Evolutionary conservation across 75 land plant genomes (phyloP).

Genomic region (Gnetum montanum): DNA sequence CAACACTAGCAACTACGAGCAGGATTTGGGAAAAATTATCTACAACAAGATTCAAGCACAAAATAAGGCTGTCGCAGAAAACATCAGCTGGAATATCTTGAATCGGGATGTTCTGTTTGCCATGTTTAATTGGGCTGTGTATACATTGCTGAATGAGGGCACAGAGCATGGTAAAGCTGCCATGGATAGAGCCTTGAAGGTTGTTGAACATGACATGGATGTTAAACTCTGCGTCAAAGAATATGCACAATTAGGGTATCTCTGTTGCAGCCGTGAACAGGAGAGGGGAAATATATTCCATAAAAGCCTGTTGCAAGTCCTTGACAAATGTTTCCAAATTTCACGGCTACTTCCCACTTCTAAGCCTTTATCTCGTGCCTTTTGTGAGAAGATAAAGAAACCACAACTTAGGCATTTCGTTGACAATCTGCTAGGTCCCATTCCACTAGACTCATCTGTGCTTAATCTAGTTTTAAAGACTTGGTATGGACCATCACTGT

Average conservation of each 20-base stretch:
- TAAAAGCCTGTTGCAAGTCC: conserved; percentile 4
- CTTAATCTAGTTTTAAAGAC: conserved; percentile 52
- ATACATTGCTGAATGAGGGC: conserved; percentile 37
- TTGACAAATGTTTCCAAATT: conserved; percentile 35
- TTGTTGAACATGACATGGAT: conserved; percentile 23
- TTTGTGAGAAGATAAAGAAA: conserved; percentile 37
- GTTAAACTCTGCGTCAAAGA: conserved; percentile 51
- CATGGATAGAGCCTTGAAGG: conserved; percentile 38
- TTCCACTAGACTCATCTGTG: conserved; percentile 37
- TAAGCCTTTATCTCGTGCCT: conserved; percentile 40
- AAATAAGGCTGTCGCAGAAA: neutral
- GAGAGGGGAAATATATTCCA: conserved; percentile 10
- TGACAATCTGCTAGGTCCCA: conserved; percentile 40
- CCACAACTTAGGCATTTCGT: conserved; percentile 46
- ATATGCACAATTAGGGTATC: conserved; percentile 25
- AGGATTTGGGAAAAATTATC: neutral
- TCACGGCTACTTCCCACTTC: conserved; percentile 8
- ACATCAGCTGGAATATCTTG: neutral
- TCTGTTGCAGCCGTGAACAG: neutral
- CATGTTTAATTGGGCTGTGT: conserved; percentile 53
- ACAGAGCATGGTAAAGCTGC: conserved; percentile 23
- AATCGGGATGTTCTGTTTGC: conserved; percentile 47
- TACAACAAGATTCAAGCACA: neutral
- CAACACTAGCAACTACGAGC: neutral
- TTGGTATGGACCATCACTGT: conserved; percentile 53